A percentile compares a stretch with the other conserved stretches of the same genome.
Conservation (phyloP, 495 filamentous ascomycete species). For the Lasiosphaeria hispida region DNA sequence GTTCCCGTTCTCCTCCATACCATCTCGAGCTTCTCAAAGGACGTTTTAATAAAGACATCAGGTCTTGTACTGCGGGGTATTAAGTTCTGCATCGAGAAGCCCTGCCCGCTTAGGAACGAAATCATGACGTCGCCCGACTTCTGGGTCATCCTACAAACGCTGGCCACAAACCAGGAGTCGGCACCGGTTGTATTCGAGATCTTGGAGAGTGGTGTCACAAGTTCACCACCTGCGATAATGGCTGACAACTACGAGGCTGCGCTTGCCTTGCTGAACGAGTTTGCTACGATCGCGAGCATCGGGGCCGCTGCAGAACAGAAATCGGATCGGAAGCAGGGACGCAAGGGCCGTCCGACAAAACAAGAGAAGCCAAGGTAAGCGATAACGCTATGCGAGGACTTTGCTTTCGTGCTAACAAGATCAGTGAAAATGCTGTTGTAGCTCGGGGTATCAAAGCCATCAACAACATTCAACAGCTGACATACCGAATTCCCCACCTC, state of each 20-base stretch:
- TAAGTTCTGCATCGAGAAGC: constrained; percentile 70
- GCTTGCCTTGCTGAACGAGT: constrained; percentile 81
- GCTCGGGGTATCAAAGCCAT: constrained; percentile 77
- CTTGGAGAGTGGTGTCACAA: constrained; percentile 67
- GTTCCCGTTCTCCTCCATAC: constrained; percentile 90
- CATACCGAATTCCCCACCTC: constrained; percentile 72
- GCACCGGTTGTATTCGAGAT: constrained; percentile 80
- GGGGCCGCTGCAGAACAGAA: constrained; percentile 79
- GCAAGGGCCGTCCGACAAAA: constrained; percentile 45
- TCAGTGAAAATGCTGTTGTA: constrained; percentile 69
- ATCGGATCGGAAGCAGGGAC: constrained; percentile 59
- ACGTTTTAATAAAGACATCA: constrained; percentile 72
- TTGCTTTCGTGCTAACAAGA: constrained; percentile 19
- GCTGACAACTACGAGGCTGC: constrained; percentile 93
- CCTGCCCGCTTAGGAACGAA: constrained; percentile 77
- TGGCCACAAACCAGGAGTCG: constrained; percentile 65
- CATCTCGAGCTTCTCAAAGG: constrained; percentile 80
- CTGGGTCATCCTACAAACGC: constrained; percentile 82
- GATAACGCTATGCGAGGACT: background rate
- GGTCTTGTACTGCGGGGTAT: constrained; percentile 74
- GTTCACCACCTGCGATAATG: constrained; percentile 70
- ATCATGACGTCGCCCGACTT: constrained; percentile 96
- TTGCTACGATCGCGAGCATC: constrained; percentile 79
- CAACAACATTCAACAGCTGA: constrained; percentile 74
- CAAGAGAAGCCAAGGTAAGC: constrained; percentile 59